Evolutionary conservation across 805 yeast genomes (phyloP), one percentile per base, ranked within the genome.

Genomic region (Jamesozyma spencerorum): DNA sequence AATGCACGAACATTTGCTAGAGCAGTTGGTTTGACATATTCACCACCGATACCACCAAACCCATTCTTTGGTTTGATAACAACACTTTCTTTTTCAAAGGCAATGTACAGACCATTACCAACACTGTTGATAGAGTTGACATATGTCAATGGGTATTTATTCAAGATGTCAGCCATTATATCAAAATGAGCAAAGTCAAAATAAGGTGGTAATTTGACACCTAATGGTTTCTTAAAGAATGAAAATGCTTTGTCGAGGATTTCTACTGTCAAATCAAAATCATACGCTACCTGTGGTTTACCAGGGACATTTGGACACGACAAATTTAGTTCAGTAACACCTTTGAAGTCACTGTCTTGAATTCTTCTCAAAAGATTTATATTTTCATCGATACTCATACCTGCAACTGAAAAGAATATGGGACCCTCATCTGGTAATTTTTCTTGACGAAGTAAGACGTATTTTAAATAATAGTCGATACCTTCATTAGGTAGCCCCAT

Each of bases 221-320:
- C 62, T 12, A 57, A 42, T 13, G 60, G 62, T 42, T 57, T 57
- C 34, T 44, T 52, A 44, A 53, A 57, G 37, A 57, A 55, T 5
- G 43, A 34, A 39, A 57, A 57, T 7, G 48, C 60, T 40, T 47
- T 45, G 1, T 47, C 44, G 36, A 57, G 35, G 26, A 53, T 53
- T 42, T 50, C 51, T 26, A 48, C 38, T 3, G 60, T 52, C 20
- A 53, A 38, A 15, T 54, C 59, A 39, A 54, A 57, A 41, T 57
- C 60, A 37, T 57, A 57, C 4, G 59, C 62, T 26, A 57, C 54
- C 40, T 57, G 61, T 36, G 60, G 62, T 38, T 57, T 55, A 31
- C 62, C 62, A 15, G 60, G 60, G n/a, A 57, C 60, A 34, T 57
- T 57, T n/a, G 62, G 62, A 42, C 60, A 57, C 2, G 62, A 57